Percentiles rank a stretch among this genome's conserved stretches.
Evolutionary conservation across 352 stramenopile species (phyloP).

Genomic region (Globisporangium splendens): DNA sequence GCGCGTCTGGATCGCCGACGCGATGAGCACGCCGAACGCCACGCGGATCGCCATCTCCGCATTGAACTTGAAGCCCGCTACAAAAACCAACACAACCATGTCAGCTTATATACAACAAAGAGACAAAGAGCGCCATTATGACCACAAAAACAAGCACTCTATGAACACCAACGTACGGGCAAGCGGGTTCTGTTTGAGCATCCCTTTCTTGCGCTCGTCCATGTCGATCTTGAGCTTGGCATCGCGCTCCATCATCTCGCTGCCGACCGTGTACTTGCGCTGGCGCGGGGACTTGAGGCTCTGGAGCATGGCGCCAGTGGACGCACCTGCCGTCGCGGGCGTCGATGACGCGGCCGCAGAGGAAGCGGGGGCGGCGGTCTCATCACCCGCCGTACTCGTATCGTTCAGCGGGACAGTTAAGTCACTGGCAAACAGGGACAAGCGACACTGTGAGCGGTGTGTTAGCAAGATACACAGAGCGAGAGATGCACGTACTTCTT

Average conservation of each 20-base stretch:
- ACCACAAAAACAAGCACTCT: neutral
- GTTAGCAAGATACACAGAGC: neutral
- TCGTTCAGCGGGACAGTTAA: constrained; percentile 31
- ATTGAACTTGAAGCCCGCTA: constrained; percentile 32
- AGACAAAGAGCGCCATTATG: neutral
- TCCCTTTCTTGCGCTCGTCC: constrained; percentile 18
- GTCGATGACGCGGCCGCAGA: too few relatives aligned
- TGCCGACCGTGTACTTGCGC: constrained; percentile 22
- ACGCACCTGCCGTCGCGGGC: constrained; percentile 16
- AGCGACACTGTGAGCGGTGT: neutral
- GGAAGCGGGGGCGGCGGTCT: constrained; percentile 10
- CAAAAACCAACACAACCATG: neutral
- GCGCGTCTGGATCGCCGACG: constrained; percentile 54
- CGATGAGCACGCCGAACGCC: constrained; percentile 50
- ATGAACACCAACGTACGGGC: constrained; percentile 16
- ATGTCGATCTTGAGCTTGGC: constrained; percentile 26
- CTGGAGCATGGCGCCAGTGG: neutral
- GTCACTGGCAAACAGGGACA: constrained; percentile 17
- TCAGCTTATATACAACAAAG: neutral
- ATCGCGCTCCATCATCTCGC: constrained; percentile 21
- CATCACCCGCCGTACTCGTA: constrained; percentile 16
- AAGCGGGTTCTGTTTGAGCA: constrained; percentile 19
- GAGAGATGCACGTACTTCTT: constrained; percentile 1
- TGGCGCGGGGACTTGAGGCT: constrained; percentile 3
- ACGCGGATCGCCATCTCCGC: constrained; percentile 47